Evolutionary conservation across 2,329 filamentous ascomycete genomes (phyloP).

Genomic region (Domatiomyces globalis): DNA sequence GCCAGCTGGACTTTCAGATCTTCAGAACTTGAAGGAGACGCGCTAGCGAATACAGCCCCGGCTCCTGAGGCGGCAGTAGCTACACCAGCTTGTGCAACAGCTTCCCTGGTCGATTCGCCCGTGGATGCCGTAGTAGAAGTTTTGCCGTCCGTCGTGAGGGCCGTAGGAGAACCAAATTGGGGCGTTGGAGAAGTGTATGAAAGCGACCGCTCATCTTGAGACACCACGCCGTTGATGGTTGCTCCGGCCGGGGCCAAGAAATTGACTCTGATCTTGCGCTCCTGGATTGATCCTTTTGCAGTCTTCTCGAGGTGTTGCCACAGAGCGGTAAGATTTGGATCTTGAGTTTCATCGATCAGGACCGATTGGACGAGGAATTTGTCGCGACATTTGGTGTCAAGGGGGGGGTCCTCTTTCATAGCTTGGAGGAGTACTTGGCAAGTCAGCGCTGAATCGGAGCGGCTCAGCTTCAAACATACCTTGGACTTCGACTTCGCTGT

Average conservation of each 20-base stretch:
- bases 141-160: constrained; percentile 20
- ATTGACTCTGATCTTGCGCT: constrained; percentile 88
- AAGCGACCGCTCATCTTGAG: constrained; percentile 33
- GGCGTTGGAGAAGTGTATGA: constrained; percentile 40
- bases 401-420: constrained; percentile 86
- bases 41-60: constrained; percentile 36
- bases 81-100: constrained; percentile 15
- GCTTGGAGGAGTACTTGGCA: constrained; percentile 75
- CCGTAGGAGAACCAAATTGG: constrained; percentile 32
- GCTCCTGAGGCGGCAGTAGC: constrained; percentile 30
- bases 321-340: constrained; percentile 68
- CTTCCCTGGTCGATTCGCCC: constrained; percentile 16
- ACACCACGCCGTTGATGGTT: constrained; percentile 23
- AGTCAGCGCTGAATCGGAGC: constrained; percentile 1
- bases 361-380: constrained; percentile 96
- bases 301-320: constrained; percentile 61
- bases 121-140: constrained; percentile 19
- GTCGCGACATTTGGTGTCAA: constrained; percentile 82
- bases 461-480: constrained; percentile 38
- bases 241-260: constrained; percentile 56
- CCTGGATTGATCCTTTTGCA: constrained; percentile 64
- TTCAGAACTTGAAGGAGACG: constrained; percentile 37
- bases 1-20: constrained; percentile 60
- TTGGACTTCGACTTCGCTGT: constrained; percentile 79
- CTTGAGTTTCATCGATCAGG: constrained; percentile 64